Conservation (phyloP, 352 stramenopile genomes). For the Phytopythium delawarense region DNA sequence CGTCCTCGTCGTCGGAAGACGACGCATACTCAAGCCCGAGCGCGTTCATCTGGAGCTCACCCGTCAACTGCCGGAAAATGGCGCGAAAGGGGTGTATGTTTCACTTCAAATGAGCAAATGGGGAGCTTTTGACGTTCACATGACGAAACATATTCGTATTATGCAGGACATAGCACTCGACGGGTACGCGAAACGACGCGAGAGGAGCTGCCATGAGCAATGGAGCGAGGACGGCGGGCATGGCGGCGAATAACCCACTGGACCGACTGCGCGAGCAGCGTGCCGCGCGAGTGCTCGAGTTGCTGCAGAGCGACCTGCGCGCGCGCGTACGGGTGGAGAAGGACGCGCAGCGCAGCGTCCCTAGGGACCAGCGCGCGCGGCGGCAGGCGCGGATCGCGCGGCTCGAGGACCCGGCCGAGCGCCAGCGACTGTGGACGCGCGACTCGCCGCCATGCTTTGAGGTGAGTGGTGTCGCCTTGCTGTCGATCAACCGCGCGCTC, state of each 20-base stretch:
- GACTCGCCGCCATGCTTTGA: constrained; percentile 36
- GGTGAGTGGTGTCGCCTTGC: not conserved
- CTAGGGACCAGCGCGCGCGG: constrained; percentile 25
- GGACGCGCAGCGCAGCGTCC: constrained; percentile 20
- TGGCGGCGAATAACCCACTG: constrained; percentile 32
- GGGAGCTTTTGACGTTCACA: too few species aligned
- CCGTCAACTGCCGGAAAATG: not conserved
- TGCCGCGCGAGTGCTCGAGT: constrained; percentile 47
- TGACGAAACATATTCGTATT: not conserved
- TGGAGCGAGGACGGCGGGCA: constrained; percentile 4
- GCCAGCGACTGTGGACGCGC: constrained; percentile 52
- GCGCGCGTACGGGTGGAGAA: constrained; percentile 55
- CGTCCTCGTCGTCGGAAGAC: constrained; percentile 25
- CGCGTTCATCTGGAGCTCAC: constrained; percentile 23
- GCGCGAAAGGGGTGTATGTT: not conserved
- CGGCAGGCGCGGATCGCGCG: constrained; percentile 41
- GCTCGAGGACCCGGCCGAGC: constrained; percentile 39
- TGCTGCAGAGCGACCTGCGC: constrained; percentile 55
- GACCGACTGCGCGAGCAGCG: constrained; percentile 63
- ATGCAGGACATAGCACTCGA: not conserved
- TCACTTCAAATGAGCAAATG: not conserved
- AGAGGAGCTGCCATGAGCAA: not conserved
- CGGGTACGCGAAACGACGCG: constrained; percentile 16
- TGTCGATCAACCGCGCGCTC: not conserved
- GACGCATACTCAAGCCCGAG: constrained; percentile 35